Conservation (phyloP, 495 filamentous ascomycete genomes). For the Cairneyella variabilis region DNA sequence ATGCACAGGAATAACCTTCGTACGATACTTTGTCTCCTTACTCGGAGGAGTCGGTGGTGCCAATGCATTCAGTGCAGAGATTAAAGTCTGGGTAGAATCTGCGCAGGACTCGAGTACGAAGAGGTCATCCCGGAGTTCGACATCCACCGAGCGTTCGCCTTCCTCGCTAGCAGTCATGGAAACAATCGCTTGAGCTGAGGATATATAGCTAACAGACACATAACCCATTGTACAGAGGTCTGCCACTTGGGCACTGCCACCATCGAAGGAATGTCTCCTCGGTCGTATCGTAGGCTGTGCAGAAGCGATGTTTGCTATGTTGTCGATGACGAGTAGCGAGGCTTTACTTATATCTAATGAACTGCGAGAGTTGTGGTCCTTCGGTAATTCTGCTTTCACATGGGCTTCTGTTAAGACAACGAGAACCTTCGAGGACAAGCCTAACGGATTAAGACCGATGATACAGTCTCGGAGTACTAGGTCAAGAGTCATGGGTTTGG, state of each 20-base stretch:
- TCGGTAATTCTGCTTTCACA: constrained; percentile 58
- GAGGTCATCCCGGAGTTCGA: constrained; percentile 79
- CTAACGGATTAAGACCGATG: constrained; percentile 81
- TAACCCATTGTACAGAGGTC: constrained; percentile 69
- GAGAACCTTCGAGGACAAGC: constrained; percentile 65
- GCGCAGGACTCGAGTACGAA: constrained; percentile 92
- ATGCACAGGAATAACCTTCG: constrained; percentile 76
- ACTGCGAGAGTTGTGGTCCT: constrained; percentile 54
- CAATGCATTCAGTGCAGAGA: constrained; percentile 74
- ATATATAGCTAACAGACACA: constrained; percentile 80
- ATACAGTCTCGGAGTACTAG: constrained; percentile 73
- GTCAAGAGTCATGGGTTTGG: constrained; percentile 62
- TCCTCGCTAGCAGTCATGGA: constrained; percentile 49
- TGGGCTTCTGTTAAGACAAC: constrained; percentile 75
- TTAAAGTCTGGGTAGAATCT: constrained; percentile 92
- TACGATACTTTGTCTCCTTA: constrained; percentile 79
- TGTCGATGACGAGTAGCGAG: constrained; percentile 78
- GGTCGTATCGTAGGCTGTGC: constrained; percentile 25
- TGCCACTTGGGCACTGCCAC: constrained; percentile 56
- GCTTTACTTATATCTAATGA: constrained; percentile 70
- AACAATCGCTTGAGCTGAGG: constrained; percentile 65
- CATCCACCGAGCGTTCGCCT: constrained; percentile 63
- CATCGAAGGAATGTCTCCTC: constrained; percentile 42
- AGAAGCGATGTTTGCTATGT: constrained; percentile 48
- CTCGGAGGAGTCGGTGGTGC: constrained; percentile 78